Evolutionary conservation across 768 basidiomycete species (phyloP), one percentile per base, ranked within the genome.

Genomic region (Termitomyces titanicus): DNA sequence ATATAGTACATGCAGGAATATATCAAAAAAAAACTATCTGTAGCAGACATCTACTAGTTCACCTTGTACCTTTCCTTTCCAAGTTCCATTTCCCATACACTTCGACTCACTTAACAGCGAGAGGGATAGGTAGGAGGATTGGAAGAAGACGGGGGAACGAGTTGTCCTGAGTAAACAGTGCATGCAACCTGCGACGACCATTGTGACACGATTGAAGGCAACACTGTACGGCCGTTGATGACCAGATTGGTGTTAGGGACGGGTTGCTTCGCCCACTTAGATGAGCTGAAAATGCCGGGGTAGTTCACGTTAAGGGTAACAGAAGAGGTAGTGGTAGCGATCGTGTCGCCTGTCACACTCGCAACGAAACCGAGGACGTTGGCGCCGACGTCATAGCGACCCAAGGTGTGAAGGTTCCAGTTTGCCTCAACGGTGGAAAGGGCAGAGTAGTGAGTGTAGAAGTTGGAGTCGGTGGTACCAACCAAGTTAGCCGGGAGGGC

Each of bases 381-480:
- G 54, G 69, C 72, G 68, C 51, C 55, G 38, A 56, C 55, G 25
- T 60, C 55, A 48, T 51, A 54, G 18, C 84, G 77, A n/a, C 84
- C 84, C 27, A 86, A 80, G 17, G 80, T 81, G 33, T 77, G 77
- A 29, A 86, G 79, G 8, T 69, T 70, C 84, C 85, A 86, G 70
- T 86, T 87, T 2, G 76, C 75, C 66, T 85, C 66, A n/a, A 85
- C 75, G 22, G 84, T 82, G 11, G 78, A 74, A 48, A 85, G 70
- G 46, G 69, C 60, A 6, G 83, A 84, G 70, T 84, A 86, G 66
- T 87, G 85, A 1, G 79, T 79, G 67, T 87, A 86, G 69, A 77
- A 83, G 10, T 74, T 79, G 37, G 66, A 35, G 68, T 87, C 84
- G 5, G 68, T 75, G 1, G 77, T 82, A 20, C 77, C 78, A 22